Evolutionary conservation across 2,329 filamentous ascomycete species (phyloP).

Genomic region (Penicillium brevicompactum): DNA sequence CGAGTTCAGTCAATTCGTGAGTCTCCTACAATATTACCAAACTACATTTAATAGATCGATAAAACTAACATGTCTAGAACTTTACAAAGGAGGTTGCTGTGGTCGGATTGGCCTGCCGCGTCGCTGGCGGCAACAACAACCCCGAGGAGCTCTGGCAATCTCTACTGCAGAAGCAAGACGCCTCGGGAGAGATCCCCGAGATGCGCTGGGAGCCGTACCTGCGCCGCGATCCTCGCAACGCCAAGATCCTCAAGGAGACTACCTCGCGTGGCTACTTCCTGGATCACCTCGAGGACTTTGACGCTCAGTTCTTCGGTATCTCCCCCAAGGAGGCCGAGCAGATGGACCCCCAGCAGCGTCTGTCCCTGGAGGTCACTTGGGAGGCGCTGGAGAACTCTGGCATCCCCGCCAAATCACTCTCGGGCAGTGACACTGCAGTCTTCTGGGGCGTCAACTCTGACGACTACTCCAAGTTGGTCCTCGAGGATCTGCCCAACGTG

Average conservation of each 20-base stretch:
- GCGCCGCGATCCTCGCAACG: neutral
- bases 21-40: too few species aligned
- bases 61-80: neutral
- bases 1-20: neutral
- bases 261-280: neutral
- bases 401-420: too few species aligned
- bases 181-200: neutral
- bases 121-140: neutral
- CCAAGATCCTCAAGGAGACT: too few species aligned
- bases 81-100: neutral
- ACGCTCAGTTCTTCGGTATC: too few species aligned
- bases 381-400: slow-evolving; percentile 4
- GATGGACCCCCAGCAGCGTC: neutral
- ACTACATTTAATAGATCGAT: too few species aligned
- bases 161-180: neutral
- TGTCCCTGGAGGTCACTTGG: slow-evolving; percentile 29
- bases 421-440: too few species aligned
- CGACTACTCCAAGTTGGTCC: too few species aligned
- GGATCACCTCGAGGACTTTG: neutral
- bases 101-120: neutral
- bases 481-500: too few species aligned
- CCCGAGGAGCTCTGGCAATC: neutral
- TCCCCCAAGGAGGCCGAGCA: too few species aligned
- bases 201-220: neutral
- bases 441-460: too few species aligned